Conservation (phyloP, 1,139 yeast species). For the Sugiyamaella xylanicola region DNA sequence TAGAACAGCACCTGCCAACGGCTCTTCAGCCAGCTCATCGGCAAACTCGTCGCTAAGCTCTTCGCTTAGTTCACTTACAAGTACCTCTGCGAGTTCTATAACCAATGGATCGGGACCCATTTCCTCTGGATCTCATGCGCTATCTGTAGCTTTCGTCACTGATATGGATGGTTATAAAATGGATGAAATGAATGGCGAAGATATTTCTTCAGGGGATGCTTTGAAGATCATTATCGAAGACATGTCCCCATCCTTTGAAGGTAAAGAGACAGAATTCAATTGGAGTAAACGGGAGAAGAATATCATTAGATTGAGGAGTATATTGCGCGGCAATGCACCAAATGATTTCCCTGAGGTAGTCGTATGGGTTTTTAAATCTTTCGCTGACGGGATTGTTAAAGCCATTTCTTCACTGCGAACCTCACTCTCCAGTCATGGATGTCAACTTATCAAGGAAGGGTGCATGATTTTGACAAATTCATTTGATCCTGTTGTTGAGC, state of each 20-base stretch:
- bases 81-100: not conserved
- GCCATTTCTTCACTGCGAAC: slow-evolving; percentile 78
- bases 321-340: slow-evolving; percentile 61
- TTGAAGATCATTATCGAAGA: slow-evolving; percentile 45
- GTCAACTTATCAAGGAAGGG: slow-evolving; percentile 77
- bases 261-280: slow-evolving; percentile 85
- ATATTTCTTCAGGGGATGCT: slow-evolving; percentile 40
- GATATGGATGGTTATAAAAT: slow-evolving; percentile 37
- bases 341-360: slow-evolving; percentile 49
- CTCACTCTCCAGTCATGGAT: slow-evolving; percentile 72
- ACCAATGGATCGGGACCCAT: not conserved
- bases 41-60: not conserved
- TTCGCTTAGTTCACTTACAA: no score
- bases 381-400: slow-evolving; percentile 67
- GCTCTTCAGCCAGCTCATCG: not conserved
- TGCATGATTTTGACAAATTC: slow-evolving; percentile 52
- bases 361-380: slow-evolving; percentile 46
- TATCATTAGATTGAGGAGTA: slow-evolving; percentile 57
- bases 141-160: slow-evolving; percentile 31
- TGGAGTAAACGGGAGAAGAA: slow-evolving; percentile 76
- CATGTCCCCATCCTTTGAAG: slow-evolving; percentile 54
- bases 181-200: slow-evolving; percentile 39
- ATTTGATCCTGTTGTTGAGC: slow-evolving; percentile 67
- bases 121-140: slow-evolving; percentile 11
- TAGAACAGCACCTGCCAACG: not conserved